A percentile compares a stretch with the other conserved stretches of the same genome.
These are phyloP conservation scores for Ceratocystis alfenasii DNA, from an alignment of 2,329 filamentous ascomycete genomes.

Conservation along the genomic window DNA sequence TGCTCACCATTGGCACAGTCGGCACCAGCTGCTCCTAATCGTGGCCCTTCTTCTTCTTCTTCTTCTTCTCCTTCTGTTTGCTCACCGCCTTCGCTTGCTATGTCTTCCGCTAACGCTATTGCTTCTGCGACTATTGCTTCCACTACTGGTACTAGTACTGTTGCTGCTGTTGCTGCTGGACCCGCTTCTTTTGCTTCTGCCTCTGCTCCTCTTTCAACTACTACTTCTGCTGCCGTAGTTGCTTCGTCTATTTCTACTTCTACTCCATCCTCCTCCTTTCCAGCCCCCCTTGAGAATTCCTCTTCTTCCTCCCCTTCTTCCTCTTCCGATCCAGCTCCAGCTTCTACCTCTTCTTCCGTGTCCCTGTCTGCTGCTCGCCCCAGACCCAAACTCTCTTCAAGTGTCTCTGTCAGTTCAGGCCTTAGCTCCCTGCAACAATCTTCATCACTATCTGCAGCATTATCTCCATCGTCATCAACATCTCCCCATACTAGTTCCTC, in stretches of 20 bases:
- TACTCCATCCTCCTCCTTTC: background rate
- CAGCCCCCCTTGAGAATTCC: background rate
- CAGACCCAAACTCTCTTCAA: background rate
- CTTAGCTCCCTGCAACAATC: background rate
- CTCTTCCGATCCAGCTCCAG: background rate
- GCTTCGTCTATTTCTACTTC: no score
- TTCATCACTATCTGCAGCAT: background rate
- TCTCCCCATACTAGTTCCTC: background rate
- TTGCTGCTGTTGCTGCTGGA: background rate
- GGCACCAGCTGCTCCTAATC: background rate
- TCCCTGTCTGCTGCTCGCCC: background rate
- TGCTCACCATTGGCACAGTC: background rate
- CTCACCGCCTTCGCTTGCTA: background rate
- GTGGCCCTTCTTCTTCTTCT: background rate
- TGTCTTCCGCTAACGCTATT: background rate
- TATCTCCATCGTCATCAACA: background rate
- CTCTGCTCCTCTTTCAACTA: background rate
- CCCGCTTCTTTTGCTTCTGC: background rate
- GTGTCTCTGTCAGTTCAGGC: background rate
- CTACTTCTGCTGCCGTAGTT: background rate
- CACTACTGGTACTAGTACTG: background rate
- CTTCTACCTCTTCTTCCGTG: no score
- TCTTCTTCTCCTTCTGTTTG: background rate
- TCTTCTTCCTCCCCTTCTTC: background rate
- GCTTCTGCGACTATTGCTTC: background rate